Base-by-base conservation (phyloP, 306 rosid genomes). In the Vigna unguiculata region DNA sequence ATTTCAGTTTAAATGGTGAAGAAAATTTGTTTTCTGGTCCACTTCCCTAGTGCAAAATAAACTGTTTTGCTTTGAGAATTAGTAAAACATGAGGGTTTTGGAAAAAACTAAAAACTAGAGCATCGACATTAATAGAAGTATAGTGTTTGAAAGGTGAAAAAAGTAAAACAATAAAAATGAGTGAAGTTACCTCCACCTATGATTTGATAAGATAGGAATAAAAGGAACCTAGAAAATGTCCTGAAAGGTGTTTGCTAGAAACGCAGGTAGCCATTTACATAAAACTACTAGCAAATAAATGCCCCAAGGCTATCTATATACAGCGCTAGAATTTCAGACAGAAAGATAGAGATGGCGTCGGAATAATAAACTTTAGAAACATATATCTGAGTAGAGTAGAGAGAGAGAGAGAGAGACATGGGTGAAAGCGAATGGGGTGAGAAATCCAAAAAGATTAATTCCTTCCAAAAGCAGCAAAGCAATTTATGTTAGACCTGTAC, bases 401-500 rank as follows among this genome's bases (percentile, higher is more conserved):
- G 4, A 43, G 47, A 13, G 0, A 46, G n/a, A n/a, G 3, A 28
- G 32, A 45, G 24, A 81, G 81, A 70, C 51, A 61, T 59, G 32
- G 5, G 32, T 28, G 53, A 62, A 77, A 65, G 75, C 69, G 22
- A 72, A 65, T 34, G 51, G 2, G 71, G 60, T 76, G 40, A 25
- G 69, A 47, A 25, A 22, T 70, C 84, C 85, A 83, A 81, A 79
- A 74, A 71, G 84, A 83, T 72, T 17, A 75, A 75, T 71, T 72
- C 81, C 84, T 53, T 80, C 78, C 78, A 58, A 82, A 83, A 64
- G 75, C 83, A 81, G 85, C 85, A 77, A 77, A 71, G 84, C 72
- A 79, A 73, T 83, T 77, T 77, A 58, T 58, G 96, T 86, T 85
- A 88, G 96, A 86, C 78, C 89, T 90, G 96, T 90, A 88, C 92